Base-by-base conservation (phyloP, 2,329 filamentous ascomycete genomes). In the Thelonectria discophora region DNA sequence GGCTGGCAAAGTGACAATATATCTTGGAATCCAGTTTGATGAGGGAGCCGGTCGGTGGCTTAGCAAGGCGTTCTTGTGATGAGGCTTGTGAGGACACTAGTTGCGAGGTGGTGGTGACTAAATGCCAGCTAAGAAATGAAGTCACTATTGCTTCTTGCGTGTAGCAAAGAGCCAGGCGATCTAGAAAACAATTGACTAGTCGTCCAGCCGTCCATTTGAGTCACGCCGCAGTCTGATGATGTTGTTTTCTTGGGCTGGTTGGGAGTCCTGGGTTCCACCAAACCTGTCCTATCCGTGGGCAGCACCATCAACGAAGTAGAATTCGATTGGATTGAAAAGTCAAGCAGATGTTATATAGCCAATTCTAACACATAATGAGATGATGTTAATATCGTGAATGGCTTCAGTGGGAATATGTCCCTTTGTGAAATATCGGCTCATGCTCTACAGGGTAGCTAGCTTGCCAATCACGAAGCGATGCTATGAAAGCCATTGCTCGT, bases 51-150 rank as follows among this genome's bases (percentile, higher is more conserved):
- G 46, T 32, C 24, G 7, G 13, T 30, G 24, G 46, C 46, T 48
- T 32, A 32, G 46, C 46, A 48, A 48, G 46, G 46, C 46, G 27
- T 48, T 48, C 43, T 46, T 42, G 39, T 17, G 39, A 42, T 37
- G 34, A 42, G 39, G 18, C 46, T 48, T n/a, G 24, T 32, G 46
- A 32, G n/a, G 12, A 48, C 6, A 48, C 46, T 48, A 48, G 24
- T 32, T 32, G 13, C 18, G 46, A 30, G 17, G 15, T 30, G 46
- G 27, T 47, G 21, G 45, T 47, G 12, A 18, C 45, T 47, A 47
- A 47, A 47, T 20, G 6, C 21, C 24, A n/a, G 45, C 45, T 47
- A 47, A 27, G 3, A 12, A 8, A 32, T 15, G 17, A 13, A 20
- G n/a, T 24, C 20, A 15, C 43, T 46, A 6, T n/a, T n/a, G 1